Base-by-base conservation (phyloP, 805 yeast genomes). In the Nakazawaea ernobii region DNA sequence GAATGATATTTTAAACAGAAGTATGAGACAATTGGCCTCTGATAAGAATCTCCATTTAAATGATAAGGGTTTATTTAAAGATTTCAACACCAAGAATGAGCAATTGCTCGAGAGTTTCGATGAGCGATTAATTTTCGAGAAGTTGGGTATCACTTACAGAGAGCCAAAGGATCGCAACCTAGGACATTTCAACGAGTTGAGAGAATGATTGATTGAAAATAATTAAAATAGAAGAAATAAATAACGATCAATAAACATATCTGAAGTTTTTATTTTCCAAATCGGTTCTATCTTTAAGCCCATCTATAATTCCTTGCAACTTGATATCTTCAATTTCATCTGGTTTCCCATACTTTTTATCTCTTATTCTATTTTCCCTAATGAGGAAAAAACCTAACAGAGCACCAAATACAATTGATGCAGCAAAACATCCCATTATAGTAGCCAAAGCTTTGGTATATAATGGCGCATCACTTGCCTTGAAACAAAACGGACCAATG, bases 401-500 rank as follows among this genome's bases (percentile, higher is more conserved):
- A 15, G 58, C 46, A 33, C 67, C 62, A 24, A 67, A 46, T 39
- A 52, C 53, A 44, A 56, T 55, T 52, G 69, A 66, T 13, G 61
- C 73, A 27, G 71, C 74, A 54, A 73, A 63, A 48, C 65, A 61
- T 20, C 65, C 66, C 50, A 62, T 50, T 35, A 55, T 70, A 35
- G 70, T 63, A 26, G 65, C 67, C 48, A 66, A 64, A 14, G 73
- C 80, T 35, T 68, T 63, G 10, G 57, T 55, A 52, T 73, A 75
- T 4, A 52, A 49, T 26, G 79, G 79, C 10, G 79, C 77, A 56
- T 77, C 75, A 10, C 45, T 52, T 2, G 61, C 58, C 37, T 65
- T 63, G 57, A 75, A 75, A 11, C 77, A 67, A 52, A 73, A 78
- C 1, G 82, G 80, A 5, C 83, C 82, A 41, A 69, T 64, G 48